These are phyloP conservation scores for Aquanectria penicillioides DNA, from an alignment of 2,329 filamentous ascomycete species.

Conservation along the genomic window DNA sequence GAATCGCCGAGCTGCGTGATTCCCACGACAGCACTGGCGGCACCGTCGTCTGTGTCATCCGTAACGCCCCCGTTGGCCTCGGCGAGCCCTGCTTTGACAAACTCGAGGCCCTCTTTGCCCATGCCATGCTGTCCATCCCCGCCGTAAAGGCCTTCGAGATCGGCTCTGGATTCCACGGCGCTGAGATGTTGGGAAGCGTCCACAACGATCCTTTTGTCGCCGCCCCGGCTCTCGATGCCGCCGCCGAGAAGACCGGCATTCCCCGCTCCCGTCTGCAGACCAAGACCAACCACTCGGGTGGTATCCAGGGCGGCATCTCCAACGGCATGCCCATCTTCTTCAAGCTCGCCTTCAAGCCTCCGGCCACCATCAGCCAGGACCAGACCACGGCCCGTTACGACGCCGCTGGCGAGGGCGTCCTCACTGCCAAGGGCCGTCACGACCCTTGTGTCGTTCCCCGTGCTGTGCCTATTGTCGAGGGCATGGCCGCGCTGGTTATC, in stretches of 20 bases:
- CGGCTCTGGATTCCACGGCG: slow-evolving; percentile 90
- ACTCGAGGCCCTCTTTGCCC: slow-evolving; percentile 88
- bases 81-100: slow-evolving; percentile 97
- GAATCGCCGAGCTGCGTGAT: slow-evolving; percentile 82
- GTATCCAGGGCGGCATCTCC: slow-evolving; percentile 93
- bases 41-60: slow-evolving; percentile 92
- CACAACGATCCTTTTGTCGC: slow-evolving; percentile 80
- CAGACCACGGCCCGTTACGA: slow-evolving; percentile 87
- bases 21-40: slow-evolving; percentile 90
- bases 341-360: slow-evolving; percentile 92
- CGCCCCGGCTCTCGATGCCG: slow-evolving; percentile 54
- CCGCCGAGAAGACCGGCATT: slow-evolving; percentile 55
- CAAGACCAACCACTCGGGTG: slow-evolving; percentile 93
- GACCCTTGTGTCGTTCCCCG: slow-evolving; percentile 93
- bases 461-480: slow-evolving; percentile 88
- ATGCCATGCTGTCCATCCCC: slow-evolving; percentile 95
- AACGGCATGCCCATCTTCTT: slow-evolving; percentile 97
- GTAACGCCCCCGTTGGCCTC: slow-evolving; percentile 84
- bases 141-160: slow-evolving; percentile 97
- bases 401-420: slow-evolving; percentile 73
- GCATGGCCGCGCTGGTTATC: slow-evolving; percentile 88
- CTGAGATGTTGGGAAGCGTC: slow-evolving; percentile 84
- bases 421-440: slow-evolving; percentile 93
- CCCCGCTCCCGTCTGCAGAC: slow-evolving; percentile 71
- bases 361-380: slow-evolving; percentile 90